phyloP scores from a whole-genome alignment of 2,329 filamentous ascomycete species.

The Pseudopyricularia javanii region DNA sequence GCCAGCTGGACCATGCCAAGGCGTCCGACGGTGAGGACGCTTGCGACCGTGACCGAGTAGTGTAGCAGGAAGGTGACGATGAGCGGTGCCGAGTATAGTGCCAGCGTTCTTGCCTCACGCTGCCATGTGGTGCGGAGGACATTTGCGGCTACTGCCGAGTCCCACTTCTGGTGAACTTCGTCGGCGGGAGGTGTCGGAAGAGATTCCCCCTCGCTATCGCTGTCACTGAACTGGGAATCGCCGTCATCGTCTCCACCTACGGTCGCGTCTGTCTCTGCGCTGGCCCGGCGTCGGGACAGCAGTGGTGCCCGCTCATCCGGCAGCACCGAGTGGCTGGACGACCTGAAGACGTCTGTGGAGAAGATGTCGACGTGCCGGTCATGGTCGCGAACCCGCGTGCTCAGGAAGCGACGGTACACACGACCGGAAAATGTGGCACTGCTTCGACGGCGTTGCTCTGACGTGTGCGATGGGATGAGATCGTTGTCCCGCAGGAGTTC shows the following conservation, averaged over 20 bases:
- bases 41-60: constrained; percentile 49
- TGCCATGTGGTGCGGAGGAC: constrained; percentile 64
- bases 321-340: not conserved
- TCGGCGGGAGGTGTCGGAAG: constrained; percentile 1
- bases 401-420: constrained; percentile 5
- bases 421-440: constrained; percentile 1
- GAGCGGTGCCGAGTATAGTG: constrained; percentile 40
- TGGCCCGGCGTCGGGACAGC: not conserved
- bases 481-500: constrained; percentile 5
- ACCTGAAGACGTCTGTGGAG: not conserved
- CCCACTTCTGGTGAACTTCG: constrained; percentile 1
- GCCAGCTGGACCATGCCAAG: constrained; percentile 45
- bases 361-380: not conserved
- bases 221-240: not conserved
- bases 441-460: not conserved
- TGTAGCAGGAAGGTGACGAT: constrained; percentile 48
- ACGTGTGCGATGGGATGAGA: constrained; percentile 3
- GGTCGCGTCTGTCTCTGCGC: not conserved
- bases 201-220: not conserved
- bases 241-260: not conserved
- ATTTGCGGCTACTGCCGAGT: constrained; percentile 44
- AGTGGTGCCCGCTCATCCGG: not conserved
- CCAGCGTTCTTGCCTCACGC: constrained; percentile 53
- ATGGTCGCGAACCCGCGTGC: constrained; percentile 5
- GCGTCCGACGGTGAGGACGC: constrained; percentile 48